Conservation (phyloP, 2,329 filamentous ascomycete species). For the Fonsecaea nubica region DNA sequence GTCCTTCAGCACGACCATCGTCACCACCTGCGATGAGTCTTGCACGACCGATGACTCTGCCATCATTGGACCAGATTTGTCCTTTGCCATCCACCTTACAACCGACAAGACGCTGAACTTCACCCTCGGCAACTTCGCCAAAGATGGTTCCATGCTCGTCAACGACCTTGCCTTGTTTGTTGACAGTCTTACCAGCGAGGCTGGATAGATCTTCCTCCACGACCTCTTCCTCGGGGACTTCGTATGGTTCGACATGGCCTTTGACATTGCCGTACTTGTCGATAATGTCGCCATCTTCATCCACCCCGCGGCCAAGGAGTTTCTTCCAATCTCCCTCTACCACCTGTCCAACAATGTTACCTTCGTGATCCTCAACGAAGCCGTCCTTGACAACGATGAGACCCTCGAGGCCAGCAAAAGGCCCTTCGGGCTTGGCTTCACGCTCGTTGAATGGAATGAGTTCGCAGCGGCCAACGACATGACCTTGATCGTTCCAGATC, state of each 20-base stretch:
- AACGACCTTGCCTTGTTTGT: constrained; percentile 68
- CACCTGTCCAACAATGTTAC: constrained; percentile 75
- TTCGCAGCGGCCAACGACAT: constrained; percentile 63
- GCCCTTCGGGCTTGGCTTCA: constrained; percentile 62
- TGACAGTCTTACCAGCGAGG: constrained; percentile 67
- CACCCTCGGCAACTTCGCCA: constrained; percentile 64
- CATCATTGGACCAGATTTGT: constrained; percentile 69
- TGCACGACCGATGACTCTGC: constrained; percentile 65
- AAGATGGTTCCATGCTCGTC: constrained; percentile 65
- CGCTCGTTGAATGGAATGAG: constrained; percentile 64
- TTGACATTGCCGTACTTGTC: constrained; percentile 74
- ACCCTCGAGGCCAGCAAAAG: constrained; percentile 64
- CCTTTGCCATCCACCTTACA: constrained; percentile 68
- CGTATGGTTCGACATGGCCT: constrained; percentile 64
- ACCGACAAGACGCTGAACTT: constrained; percentile 62
- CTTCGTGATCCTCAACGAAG: constrained; percentile 75
- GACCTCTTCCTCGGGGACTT: constrained; percentile 55
- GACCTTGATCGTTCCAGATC: constrained; percentile 63
- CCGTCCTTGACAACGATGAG: constrained; percentile 65
- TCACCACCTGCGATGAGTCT: constrained; percentile 63
- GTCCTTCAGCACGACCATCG: constrained; percentile 49
- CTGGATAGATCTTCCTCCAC: constrained; percentile 62
- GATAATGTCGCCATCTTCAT: constrained; percentile 81
- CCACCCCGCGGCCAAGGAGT: constrained; percentile 75
- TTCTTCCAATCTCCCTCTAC: constrained; percentile 73